These are phyloP conservation scores for Leishmania tropica DNA, from an alignment of 208 protist genomes.

Conservation along the genomic window DNA sequence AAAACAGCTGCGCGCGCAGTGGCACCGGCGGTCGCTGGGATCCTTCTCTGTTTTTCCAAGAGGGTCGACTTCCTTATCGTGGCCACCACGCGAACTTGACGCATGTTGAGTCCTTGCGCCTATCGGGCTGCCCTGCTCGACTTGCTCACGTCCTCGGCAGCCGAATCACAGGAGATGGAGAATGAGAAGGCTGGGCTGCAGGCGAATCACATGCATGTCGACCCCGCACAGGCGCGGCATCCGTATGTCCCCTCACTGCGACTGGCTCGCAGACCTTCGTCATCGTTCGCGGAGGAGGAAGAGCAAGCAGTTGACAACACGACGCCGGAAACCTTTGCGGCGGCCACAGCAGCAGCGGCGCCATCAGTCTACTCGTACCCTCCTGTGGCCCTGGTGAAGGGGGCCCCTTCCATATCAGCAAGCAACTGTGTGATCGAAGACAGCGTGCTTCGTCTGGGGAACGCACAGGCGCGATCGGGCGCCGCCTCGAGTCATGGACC, in stretches of 20 bases:
- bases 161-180: not conserved
- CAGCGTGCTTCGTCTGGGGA: slow-evolving; percentile 4
- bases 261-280: not conserved
- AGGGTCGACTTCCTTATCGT: not conserved
- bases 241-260: not conserved
- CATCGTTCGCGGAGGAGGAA: not conserved
- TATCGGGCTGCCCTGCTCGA: slow-evolving; percentile 52
- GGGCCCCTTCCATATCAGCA: not conserved
- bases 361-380: not conserved
- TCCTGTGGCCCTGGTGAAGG: not conserved
- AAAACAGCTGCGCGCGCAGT: not conserved
- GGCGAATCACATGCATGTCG: not conserved
- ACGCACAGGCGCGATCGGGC: not conserved
- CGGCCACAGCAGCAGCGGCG: not conserved
- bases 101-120: slow-evolving; percentile 31
- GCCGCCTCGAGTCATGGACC: not conserved
- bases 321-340: not conserved
- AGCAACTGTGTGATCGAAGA: slow-evolving; percentile 7
- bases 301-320: not conserved
- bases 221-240: not conserved
- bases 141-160: slow-evolving; percentile 31
- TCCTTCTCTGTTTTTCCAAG: not conserved
- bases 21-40: not conserved
- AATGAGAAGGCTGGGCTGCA: not conserved
- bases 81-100: not conserved